A percentile compares a stretch with the other conserved stretches of the same genome.
Conservation (phyloP, 768 basidiomycete genomes). For the Russula sp. region DNA sequence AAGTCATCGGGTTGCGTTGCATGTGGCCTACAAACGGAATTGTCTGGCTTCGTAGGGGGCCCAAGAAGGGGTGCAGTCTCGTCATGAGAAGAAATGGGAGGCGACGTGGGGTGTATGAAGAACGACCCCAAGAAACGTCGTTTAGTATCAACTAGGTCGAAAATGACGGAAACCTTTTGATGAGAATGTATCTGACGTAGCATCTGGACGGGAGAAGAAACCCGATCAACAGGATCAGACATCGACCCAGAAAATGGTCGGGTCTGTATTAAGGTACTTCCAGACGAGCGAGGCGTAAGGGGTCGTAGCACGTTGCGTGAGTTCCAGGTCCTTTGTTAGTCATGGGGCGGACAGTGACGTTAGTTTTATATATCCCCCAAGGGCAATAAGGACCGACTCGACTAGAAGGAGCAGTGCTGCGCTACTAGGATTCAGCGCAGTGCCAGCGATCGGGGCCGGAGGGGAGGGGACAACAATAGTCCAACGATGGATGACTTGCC, state of each 20-base stretch:
- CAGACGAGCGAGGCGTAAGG: neutral
- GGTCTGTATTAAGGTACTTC: constrained; percentile 4
- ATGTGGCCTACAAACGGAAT: neutral
- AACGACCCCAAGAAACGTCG: neutral
- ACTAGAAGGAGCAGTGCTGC: constrained; percentile 16
- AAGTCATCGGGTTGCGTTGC: constrained; percentile 18
- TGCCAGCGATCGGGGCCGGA: constrained; percentile 6
- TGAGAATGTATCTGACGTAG: neutral
- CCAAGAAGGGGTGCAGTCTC: constrained; percentile 19
- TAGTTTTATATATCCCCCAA: constrained; percentile 10
- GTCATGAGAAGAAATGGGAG: constrained; percentile 11
- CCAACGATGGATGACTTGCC: constrained; percentile 11
- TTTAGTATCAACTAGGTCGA: neutral
- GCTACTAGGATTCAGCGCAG: constrained; percentile 6
- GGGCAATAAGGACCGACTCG: neutral
- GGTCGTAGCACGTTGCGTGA: constrained; percentile 3
- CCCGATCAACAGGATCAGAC: neutral
- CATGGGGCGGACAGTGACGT: neutral
- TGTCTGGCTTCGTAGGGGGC: neutral
- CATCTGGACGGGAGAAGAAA: constrained; percentile 12
- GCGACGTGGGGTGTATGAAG: neutral
- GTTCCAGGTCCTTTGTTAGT: constrained; percentile 2
- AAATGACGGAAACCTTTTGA: constrained; percentile 4
- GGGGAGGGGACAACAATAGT: neutral
- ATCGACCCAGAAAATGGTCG: neutral